phyloP scores from a whole-genome alignment of 2,329 filamentous ascomycete genomes.

The Phaeosphaeriaceae sp. region DNA sequence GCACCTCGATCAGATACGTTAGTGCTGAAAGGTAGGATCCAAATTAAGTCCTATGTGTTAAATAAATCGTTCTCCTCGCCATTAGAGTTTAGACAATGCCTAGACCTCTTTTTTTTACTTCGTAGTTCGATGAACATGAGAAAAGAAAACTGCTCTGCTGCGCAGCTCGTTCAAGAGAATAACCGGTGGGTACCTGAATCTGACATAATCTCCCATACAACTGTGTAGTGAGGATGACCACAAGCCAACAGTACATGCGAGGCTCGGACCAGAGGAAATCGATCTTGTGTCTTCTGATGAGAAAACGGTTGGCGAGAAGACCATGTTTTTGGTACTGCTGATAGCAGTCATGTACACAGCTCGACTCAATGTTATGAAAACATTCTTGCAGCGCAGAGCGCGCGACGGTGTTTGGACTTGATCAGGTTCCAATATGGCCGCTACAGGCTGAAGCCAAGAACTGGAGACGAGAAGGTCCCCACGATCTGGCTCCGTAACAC shows the following conservation, averaged over 20 bases:
- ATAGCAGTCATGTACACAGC: too few species aligned
- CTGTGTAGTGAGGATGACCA: neutral
- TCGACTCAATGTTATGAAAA: too few species aligned
- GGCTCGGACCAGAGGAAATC: conserved; percentile 6
- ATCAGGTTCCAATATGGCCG: neutral
- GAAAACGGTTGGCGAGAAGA: too few species aligned
- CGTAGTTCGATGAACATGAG: neutral
- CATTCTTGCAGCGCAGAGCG: too few species aligned
- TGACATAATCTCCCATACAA: conserved; percentile 3
- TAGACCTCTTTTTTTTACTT: neutral
- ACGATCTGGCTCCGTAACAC: neutral
- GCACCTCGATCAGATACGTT: too few species aligned
- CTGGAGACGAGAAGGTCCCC: neutral
- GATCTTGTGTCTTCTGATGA: neutral
- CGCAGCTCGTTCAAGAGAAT: conserved; percentile 3
- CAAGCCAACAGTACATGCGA: neutral
- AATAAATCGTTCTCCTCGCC: too few species aligned
- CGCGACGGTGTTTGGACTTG: too few species aligned
- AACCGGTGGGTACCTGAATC: conserved; percentile 22
- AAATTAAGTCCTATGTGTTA: too few species aligned
- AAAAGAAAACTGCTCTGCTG: neutral
- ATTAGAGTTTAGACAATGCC: neutral
- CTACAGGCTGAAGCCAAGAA: neutral
- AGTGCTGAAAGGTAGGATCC: too few species aligned
- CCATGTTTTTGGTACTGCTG: too few species aligned